Evolutionary conservation across 495 filamentous ascomycete genomes (phyloP), one percentile per base, ranked within the genome.

Genomic region (Neurospora sp.): DNA sequence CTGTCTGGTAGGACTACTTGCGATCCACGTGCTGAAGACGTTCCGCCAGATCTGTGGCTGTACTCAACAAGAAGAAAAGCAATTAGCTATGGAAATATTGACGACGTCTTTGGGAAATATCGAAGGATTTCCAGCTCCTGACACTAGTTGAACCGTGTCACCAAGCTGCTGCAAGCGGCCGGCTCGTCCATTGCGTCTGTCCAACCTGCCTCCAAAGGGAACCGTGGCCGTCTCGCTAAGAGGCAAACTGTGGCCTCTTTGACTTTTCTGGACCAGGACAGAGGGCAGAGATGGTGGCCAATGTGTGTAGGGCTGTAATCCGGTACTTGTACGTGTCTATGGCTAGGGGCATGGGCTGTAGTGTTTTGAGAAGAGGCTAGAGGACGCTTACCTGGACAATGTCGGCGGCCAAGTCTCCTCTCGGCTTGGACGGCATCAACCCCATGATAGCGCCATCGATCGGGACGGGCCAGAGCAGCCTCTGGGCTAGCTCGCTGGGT

Each of bases 21-120:
- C 42, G 70, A 71, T 72, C 78, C 72, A 78, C 75, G 76, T 78
- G 78, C 73, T 69, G 54, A 60, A 20, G 71, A 74, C 27, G 72
- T 73, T 71, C 72, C 60, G 75, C 77, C 72, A 75, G 74, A 77
- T 77, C 75, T 77, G 39, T 71, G 31, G 54, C 27, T 66, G 54
- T 66, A 35, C 54, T 66, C 54, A 18, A 35, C 54, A 35, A 66
- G 54, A 66, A 66, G 54, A 35, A 37, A 66, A 37, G 54, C 27
- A 35, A 66, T 66, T 66, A 66, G 54, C 27, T 66, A 66, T 18
- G 27, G 14, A 35, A 66, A 66, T 35, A 35, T 66, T 66, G 54
- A 35, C 54, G 54, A 35, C 14, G 54, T 35, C 18, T 66, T 66
- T 8, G 54, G 27, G 31, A 66, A 66, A 35, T 35, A 66, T 35